A percentile compares a stretch with the other conserved stretches of the same genome.
phyloP scores from a whole-genome alignment of 2,329 filamentous ascomycete genomes.

The Aspergillus puulaauensis region DNA sequence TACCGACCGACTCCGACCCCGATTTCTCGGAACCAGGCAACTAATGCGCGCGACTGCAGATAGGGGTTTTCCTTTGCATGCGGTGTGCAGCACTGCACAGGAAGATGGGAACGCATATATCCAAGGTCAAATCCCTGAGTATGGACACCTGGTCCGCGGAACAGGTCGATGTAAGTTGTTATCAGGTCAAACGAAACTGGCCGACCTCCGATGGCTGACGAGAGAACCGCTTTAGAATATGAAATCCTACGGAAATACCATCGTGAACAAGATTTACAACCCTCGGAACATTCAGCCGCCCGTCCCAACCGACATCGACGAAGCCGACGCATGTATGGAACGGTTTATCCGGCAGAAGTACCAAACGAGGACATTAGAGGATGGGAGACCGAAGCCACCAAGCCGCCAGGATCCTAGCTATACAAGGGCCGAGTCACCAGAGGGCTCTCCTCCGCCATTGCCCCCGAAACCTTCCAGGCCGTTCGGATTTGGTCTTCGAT shows the following conservation, averaged over 20 bases:
- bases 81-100: constrained; percentile 93
- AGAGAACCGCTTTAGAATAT: constrained; percentile 65
- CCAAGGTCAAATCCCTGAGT: constrained; percentile 96
- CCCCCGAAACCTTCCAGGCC: constrained; percentile 61
- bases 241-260: constrained; percentile 83
- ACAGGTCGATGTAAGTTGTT: constrained; percentile 81
- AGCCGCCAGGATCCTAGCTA: constrained; percentile 59
- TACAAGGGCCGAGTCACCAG: constrained; percentile 45
- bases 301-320: constrained; percentile 85
- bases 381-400: constrained; percentile 44
- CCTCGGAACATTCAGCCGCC: constrained; percentile 78
- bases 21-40: not conserved
- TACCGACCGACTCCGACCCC: not conserved
- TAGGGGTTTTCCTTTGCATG: constrained; percentile 97
- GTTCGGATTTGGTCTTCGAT: constrained; percentile 66
- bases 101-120: constrained; percentile 95
- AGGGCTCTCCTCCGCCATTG: constrained; percentile 56
- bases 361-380: constrained; percentile 61
- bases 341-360: constrained; percentile 95
- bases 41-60: constrained; percentile 48
- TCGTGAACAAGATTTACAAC: constrained; percentile 88
- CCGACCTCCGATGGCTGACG: not conserved
- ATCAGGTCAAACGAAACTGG: not conserved
- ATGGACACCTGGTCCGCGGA: constrained; percentile 98
- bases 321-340: constrained; percentile 92